Percentiles rank a stretch among this genome's conserved stretches.
Conservation (phyloP, 1,139 yeast species). For the Lodderomyces pseudojiufengensis region DNA sequence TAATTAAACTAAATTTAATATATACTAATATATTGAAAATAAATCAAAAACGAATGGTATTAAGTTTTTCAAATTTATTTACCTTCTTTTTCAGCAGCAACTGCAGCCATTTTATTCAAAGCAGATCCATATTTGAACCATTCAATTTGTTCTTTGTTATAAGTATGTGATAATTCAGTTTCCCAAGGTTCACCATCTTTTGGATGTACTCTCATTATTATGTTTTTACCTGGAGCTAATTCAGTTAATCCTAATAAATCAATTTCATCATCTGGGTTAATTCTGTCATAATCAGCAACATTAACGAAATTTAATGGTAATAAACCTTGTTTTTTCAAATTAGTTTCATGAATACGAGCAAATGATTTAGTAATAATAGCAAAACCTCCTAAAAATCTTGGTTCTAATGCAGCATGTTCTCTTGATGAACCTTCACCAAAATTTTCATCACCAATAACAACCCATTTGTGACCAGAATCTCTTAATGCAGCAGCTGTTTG, state of each 20-base stretch:
- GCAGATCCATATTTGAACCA: constrained; percentile 99
- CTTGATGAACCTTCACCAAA: constrained; percentile 99
- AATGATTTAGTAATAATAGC: constrained; percentile 96
- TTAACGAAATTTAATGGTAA: constrained; percentile 92
- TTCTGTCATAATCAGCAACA: constrained; percentile 89
- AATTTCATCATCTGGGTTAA: constrained; percentile 84
- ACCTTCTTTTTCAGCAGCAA: constrained; percentile 9
- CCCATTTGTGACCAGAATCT: constrained; percentile 90
- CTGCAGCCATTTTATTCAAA: constrained; percentile 90
- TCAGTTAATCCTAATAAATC: constrained; percentile 82
- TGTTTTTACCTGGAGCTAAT: constrained; percentile 90
- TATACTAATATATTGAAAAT: too few species aligned
- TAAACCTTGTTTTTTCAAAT: constrained; percentile 52
- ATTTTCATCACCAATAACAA: constrained; percentile 98
- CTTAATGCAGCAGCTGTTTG: constrained; percentile 94
- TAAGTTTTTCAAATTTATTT: constrained; percentile 1
- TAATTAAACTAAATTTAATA: not conserved
- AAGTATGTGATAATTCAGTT: constrained; percentile 89
- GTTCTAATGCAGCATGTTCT: constrained; percentile 99
- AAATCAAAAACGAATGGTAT: too few species aligned
- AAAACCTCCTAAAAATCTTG: constrained; percentile 98
- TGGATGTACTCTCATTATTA: constrained; percentile 87
- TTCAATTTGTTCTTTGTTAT: constrained; percentile 92
- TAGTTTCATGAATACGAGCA: constrained; percentile 80
- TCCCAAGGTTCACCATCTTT: constrained; percentile 83